Percentiles rank a stretch among this genome's conserved stretches.
Evolutionary conservation across 2,329 filamentous ascomycete species (phyloP).

Genomic region (Aspergillus hiratsukae): DNA sequence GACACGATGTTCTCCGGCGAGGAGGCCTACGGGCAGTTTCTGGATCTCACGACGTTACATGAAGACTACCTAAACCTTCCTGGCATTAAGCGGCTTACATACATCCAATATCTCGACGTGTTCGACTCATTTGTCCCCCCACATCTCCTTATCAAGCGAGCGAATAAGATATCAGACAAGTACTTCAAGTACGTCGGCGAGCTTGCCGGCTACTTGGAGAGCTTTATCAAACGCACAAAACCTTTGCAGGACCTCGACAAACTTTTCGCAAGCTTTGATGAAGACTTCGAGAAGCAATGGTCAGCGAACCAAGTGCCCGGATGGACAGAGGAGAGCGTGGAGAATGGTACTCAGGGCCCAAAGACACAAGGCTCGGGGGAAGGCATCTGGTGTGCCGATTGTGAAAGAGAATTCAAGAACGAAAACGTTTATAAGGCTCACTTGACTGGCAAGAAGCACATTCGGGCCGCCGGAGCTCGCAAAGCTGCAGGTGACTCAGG

Average conservation of each 20-base stretch:
- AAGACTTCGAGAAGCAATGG: constrained; percentile 83
- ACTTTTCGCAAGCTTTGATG: constrained; percentile 69
- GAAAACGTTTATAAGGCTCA: constrained; percentile 91
- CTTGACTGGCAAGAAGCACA: constrained; percentile 85
- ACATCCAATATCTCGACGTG: constrained; percentile 85
- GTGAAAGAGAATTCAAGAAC: constrained; percentile 92
- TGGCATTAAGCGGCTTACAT: constrained; percentile 76
- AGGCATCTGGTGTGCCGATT: constrained; percentile 83
- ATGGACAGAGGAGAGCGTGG: constrained; percentile 60
- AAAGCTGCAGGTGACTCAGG: constrained; percentile 41
- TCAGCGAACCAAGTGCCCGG: constrained; percentile 71
- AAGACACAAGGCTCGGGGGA: constrained; percentile 57
- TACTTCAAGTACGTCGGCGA: constrained; percentile 87
- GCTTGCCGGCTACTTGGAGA: constrained; percentile 77
- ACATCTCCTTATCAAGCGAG: constrained; percentile 67
- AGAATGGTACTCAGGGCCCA: constrained; percentile 39
- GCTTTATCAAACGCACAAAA: constrained; percentile 76
- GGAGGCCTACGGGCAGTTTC: constrained; percentile 86
- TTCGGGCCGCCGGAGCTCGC: constrained; percentile 70
- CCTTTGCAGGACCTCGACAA: constrained; percentile 83
- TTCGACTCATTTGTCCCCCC: constrained; percentile 84
- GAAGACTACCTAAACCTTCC: constrained; percentile 88
- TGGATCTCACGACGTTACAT: constrained; percentile 79
- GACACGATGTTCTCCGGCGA: constrained; percentile 95
- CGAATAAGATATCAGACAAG: constrained; percentile 83